Conservation (phyloP, 2,329 filamentous ascomycete species). For the Aspergillus udagawae region DNA sequence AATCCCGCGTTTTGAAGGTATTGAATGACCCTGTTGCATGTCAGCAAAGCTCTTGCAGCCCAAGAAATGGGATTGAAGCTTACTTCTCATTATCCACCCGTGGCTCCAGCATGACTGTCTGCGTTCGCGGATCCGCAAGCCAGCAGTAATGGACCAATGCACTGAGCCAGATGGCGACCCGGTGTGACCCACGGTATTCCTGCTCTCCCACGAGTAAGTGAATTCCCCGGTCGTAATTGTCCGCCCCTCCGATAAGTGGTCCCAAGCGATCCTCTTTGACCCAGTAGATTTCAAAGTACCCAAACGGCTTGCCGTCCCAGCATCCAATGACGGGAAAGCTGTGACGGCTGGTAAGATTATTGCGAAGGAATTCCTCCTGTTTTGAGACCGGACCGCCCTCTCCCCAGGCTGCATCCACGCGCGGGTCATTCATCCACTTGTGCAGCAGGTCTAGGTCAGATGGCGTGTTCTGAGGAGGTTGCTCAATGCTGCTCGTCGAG, state of each 20-base stretch:
- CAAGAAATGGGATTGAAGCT: constrained; percentile 28
- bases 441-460: constrained; percentile 68
- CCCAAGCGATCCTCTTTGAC: constrained; percentile 86
- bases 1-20: constrained; percentile 75
- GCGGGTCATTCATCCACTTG: constrained; percentile 82
- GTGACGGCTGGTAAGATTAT: constrained; percentile 63
- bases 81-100: constrained; percentile 87
- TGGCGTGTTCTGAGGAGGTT: constrained; percentile 34
- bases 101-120: constrained; percentile 81
- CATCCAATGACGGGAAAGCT: constrained; percentile 88
- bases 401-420: constrained; percentile 84
- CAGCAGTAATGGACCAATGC: constrained; percentile 85
- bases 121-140: constrained; percentile 72
- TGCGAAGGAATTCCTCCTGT: constrained; percentile 65
- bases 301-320: constrained; percentile 94
- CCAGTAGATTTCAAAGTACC: constrained; percentile 98
- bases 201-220: constrained; percentile 90
- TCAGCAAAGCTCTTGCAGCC: background rate
- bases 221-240: constrained; percentile 81
- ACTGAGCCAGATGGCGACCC: constrained; percentile 75
- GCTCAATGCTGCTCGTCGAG: constrained; percentile 38
- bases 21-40: constrained; percentile 55
- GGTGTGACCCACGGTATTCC: constrained; percentile 75
- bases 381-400: constrained; percentile 52
- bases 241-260: constrained; percentile 60